phyloP scores from a whole-genome alignment of 305 asterid genomes.

The Withania somnifera region DNA sequence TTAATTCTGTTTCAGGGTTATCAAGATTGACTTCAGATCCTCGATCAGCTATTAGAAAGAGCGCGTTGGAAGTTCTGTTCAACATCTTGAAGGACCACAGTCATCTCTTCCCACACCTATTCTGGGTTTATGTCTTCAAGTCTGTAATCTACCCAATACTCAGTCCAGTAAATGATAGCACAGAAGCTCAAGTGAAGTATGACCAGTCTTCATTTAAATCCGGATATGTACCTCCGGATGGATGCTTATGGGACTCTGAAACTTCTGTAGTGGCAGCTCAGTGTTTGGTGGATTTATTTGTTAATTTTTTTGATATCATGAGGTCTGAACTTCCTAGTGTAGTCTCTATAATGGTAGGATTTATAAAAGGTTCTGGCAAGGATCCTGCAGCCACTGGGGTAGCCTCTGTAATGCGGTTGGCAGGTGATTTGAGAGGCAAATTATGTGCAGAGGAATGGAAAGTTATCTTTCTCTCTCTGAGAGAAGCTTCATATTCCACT shows the following conservation, averaged over 20 bases:
- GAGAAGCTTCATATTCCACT: conserved; percentile 53
- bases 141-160: conserved; percentile 73
- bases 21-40: conserved; percentile 89
- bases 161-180: conserved; percentile 36
- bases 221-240: conserved; percentile 39
- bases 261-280: conserved; percentile 69
- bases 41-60: conserved; percentile 82
- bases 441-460: conserved; percentile 74
- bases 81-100: conserved; percentile 95
- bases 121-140: conserved; percentile 65
- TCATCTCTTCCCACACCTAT: conserved; percentile 57
- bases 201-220: conserved; percentile 25
- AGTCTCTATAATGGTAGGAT: conserved; percentile 57
- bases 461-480: conserved; percentile 50
- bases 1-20: conserved; percentile 53
- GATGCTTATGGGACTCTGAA: conserved; percentile 72
- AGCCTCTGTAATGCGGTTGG: conserved; percentile 75
- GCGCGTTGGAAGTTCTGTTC: conserved; percentile 90
- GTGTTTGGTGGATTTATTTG: conserved; percentile 64
- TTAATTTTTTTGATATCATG: conserved; percentile 51
- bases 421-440: conserved; percentile 47
- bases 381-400: conserved; percentile 83
- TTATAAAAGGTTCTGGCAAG: conserved; percentile 60
- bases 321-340: conserved; percentile 67
- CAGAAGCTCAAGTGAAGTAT: conserved; percentile 36